Evolutionary conservation across 108 stramenopile species (phyloP), one percentile per base, ranked within the genome.

Genomic region (Craspedostauros australis): DNA sequence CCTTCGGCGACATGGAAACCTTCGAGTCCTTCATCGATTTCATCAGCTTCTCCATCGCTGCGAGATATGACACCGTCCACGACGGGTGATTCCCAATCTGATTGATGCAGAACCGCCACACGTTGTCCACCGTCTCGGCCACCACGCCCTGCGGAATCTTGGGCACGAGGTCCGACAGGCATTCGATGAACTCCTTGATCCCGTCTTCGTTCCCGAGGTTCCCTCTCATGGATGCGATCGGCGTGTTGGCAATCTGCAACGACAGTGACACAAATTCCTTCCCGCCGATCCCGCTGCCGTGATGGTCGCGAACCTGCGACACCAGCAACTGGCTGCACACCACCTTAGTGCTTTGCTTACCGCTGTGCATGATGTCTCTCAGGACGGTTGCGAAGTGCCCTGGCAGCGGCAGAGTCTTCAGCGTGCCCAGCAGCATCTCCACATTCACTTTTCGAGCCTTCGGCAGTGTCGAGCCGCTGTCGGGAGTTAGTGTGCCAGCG

Each of bases 251-350:
- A 20, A 80, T 60, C 14, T 74, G 68, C 19, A 63, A 39, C 9
- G 72, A 72, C 18, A 77, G 46, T 19, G 75, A 74, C 27, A 77
- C 33, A 50, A 76, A 87, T 5, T 83, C 86, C 30, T 76, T 60
- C 16, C 81, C 85, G 53, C 83, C 85, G 51, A 82, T 77, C 3
- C 73, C 73, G 22, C 72, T 74, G 14, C 75, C 57, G 2, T 80
- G 74, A 11, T 82, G 71, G 24, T 72, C 76, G 48, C 64, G 54
- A 23, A 87, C 60, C 52, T 87, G 86, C 20, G 82, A 79, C 9
- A 68, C 33, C 7, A 87, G 64, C 19, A 87, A 54, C 40, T 40
- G 50, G 4, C 77, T 63, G 23, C 70, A 75, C 5, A 74, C 68
- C 27, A 32, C 39, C 39, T 69, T 76, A 11, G 68, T 36, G 15